A percentile compares a stretch with the other conserved stretches of the same genome.
phyloP scores from a whole-genome alignment of 2,329 filamentous ascomycete genomes.

The Aureobasidium mangrovei region DNA sequence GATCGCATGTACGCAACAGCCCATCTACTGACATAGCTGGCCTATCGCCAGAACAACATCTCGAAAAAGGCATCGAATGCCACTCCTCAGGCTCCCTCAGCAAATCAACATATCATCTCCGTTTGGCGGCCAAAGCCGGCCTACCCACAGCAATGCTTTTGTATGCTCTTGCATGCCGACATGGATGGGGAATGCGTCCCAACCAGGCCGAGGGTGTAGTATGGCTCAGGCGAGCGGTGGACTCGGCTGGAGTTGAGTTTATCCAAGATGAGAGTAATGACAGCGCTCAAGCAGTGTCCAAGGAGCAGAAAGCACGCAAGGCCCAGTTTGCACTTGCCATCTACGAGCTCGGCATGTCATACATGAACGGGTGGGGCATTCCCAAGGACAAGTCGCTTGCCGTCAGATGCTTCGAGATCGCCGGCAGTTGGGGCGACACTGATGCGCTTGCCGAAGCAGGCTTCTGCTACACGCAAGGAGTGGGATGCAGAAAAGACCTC shows the following conservation, averaged over 20 bases:
- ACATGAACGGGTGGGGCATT: constrained; percentile 98
- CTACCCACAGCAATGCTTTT: constrained; percentile 91
- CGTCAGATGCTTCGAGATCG: constrained; percentile 90
- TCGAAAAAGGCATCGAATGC: constrained; percentile 79
- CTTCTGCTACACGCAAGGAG: constrained; percentile 88
- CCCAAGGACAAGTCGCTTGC: constrained; percentile 84
- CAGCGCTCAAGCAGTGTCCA: constrained; percentile 1
- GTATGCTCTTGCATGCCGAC: constrained; percentile 87
- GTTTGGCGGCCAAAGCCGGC: constrained; percentile 75
- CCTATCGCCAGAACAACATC: constrained; percentile 76
- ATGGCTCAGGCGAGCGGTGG: constrained; percentile 87
- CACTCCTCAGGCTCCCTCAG: constrained; percentile 82
- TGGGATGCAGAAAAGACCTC: constrained; percentile 91
- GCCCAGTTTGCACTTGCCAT: constrained; percentile 93
- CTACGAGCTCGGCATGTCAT: constrained; percentile 91
- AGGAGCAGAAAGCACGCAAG: constrained; percentile 70
- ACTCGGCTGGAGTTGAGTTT: constrained; percentile 72
- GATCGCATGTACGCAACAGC: constrained; percentile 30
- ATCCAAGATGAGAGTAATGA: constrained; percentile 62
- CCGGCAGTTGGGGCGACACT: constrained; percentile 87
- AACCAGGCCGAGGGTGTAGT: constrained; percentile 83
- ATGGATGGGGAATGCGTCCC: constrained; percentile 95
- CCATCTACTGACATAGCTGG: constrained; percentile 40
- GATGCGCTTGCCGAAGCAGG: constrained; percentile 91
- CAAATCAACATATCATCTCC: constrained; percentile 92